These are phyloP conservation scores for Penicillium crystallinum DNA, from an alignment of 495 filamentous ascomycete genomes.

Conservation along the genomic window DNA sequence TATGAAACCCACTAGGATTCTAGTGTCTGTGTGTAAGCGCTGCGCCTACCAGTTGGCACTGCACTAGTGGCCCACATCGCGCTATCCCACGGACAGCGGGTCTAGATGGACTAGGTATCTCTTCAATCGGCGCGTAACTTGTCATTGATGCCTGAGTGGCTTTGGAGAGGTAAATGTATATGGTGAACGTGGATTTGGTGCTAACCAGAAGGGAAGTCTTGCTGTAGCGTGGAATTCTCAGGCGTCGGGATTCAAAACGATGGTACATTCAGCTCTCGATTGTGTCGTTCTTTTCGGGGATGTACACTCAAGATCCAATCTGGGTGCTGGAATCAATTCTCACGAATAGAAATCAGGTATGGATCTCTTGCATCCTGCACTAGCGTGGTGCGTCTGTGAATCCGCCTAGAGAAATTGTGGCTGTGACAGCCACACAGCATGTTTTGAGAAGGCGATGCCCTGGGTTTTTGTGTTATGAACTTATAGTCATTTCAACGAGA, in stretches of 20 bases:
- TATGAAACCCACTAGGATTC: conserved; percentile 9
- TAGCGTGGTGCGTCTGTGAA: too few relatives aligned
- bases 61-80: conserved; percentile 11
- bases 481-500: too few relatives aligned
- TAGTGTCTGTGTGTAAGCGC: conserved; percentile 15
- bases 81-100: conserved; percentile 1
- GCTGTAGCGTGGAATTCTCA: neutral
- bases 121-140: neutral
- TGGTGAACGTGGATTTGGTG: neutral
- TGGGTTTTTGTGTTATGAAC: too few relatives aligned
- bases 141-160: neutral
- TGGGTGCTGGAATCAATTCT: too few relatives aligned
- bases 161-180: neutral
- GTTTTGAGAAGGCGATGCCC: neutral
- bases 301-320: too few relatives aligned
- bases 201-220: neutral
- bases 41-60: neutral
- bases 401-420: neutral
- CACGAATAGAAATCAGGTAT: neutral
- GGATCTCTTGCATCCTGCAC: too few relatives aligned
- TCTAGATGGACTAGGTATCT: neutral
- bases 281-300: too few relatives aligned
- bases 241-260: neutral
- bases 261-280: too few relatives aligned
- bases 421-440: neutral